Conservation (phyloP, 352 stramenopile species). For the Thraustochytrium sp. region DNA sequence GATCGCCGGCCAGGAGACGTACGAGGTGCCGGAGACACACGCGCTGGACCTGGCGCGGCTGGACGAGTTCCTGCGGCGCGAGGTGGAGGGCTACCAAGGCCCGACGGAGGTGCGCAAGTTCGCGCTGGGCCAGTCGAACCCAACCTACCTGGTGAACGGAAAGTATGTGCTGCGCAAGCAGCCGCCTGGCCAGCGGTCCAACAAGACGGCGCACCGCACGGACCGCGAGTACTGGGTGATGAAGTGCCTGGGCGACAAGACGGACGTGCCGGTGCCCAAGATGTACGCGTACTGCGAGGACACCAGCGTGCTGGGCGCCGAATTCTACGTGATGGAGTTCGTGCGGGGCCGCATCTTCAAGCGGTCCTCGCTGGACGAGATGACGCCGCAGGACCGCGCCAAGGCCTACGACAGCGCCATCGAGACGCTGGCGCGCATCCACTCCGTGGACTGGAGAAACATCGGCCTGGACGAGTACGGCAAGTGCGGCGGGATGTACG, state of each 20-base stretch:
- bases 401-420: conserved; percentile 58
- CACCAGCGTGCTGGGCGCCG: conserved; percentile 58
- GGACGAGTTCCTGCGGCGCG: background rate
- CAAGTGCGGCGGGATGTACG: conserved; percentile 41
- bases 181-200: conserved; percentile 49
- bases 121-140: conserved; percentile 54
- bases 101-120: conserved; percentile 39
- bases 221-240: conserved; percentile 56
- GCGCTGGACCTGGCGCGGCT: conserved; percentile 1
- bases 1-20: conserved; percentile 3
- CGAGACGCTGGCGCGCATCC: conserved; percentile 61
- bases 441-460: conserved; percentile 54
- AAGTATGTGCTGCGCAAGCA: conserved; percentile 55
- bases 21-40: background rate
- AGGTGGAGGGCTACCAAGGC: background rate
- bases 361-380: conserved; percentile 59
- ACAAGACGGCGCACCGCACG: conserved; percentile 53
- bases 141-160: conserved; percentile 52
- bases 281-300: conserved; percentile 64
- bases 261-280: conserved; percentile 60
- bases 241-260: conserved; percentile 42
- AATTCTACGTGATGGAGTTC: conserved; percentile 79
- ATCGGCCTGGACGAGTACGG: conserved; percentile 57
- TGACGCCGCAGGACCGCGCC: conserved; percentile 53
- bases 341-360: conserved; percentile 66